Evolutionary conservation across 1,284 basidiomycete genomes (phyloP).

Genomic region (Tremellales sp.): DNA sequence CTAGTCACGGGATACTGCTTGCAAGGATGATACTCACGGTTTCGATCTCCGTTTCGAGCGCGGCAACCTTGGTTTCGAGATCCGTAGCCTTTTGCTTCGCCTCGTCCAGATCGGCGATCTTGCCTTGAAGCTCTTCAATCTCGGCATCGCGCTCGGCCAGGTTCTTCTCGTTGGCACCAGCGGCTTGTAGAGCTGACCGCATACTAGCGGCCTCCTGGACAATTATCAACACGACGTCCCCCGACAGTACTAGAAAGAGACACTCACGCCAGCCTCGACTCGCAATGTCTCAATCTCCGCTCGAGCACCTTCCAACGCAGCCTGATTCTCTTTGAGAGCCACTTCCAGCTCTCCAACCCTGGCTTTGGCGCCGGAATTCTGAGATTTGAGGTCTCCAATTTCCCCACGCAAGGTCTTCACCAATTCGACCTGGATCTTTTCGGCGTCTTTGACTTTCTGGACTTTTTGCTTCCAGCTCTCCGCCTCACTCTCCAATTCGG

Average conservation of each 20-base stretch:
- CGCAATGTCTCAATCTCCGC: constrained; percentile 84
- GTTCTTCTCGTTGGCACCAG: constrained; percentile 28
- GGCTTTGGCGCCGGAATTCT: constrained; percentile 60
- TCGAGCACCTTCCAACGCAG: constrained; percentile 82
- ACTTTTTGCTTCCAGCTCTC: constrained; percentile 61
- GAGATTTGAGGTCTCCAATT: constrained; percentile 58
- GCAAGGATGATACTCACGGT: constrained; percentile 17
- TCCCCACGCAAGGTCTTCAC: constrained; percentile 61
- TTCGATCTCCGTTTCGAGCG: constrained; percentile 30
- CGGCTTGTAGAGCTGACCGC: constrained; percentile 43
- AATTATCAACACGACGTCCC: constrained; percentile 10
- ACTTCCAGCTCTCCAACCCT: constrained; percentile 79
- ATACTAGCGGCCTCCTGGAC: constrained; percentile 42
- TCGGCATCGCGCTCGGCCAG: constrained; percentile 31
- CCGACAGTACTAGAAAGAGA: not conserved
- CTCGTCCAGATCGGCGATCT: constrained; percentile 11
- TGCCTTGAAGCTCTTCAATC: constrained; percentile 19
- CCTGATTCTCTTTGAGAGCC: constrained; percentile 80
- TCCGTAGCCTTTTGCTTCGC: not conserved
- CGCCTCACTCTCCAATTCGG: constrained; percentile 69
- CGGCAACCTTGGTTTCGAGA: constrained; percentile 8
- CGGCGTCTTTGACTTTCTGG: constrained; percentile 69
- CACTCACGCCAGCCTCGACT: constrained; percentile 67
- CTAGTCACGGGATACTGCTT: not conserved
- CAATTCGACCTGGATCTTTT: constrained; percentile 66